Evolutionary conservation across 2,329 filamentous ascomycete genomes (phyloP).

Genomic region (Penicillium sp.): DNA sequence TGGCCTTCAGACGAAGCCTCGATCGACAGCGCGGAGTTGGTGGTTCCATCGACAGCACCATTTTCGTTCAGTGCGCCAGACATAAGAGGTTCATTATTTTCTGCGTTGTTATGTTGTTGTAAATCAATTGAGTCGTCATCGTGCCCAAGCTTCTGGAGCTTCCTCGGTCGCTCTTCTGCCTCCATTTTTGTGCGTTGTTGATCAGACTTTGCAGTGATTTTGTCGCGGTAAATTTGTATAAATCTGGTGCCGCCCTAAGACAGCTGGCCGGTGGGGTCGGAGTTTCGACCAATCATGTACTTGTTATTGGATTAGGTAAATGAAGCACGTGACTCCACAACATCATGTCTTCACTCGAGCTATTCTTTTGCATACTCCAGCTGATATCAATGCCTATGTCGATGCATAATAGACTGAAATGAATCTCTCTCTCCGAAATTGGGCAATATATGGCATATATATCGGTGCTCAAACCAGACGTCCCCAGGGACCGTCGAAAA

Average conservation of each 20-base stretch:
- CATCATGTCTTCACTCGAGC: too few relatives aligned
- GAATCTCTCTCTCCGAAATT: too few relatives aligned
- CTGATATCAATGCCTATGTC: too few relatives aligned
- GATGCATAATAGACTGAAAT: too few relatives aligned
- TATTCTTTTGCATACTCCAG: too few relatives aligned
- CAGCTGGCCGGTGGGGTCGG: too few relatives aligned
- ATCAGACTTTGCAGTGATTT: not conserved
- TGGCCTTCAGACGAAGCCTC: not conserved
- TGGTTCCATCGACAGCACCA: slow-evolving; percentile 14
- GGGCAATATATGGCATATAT: too few relatives aligned
- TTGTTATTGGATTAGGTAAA: not conserved
- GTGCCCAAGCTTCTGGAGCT: slow-evolving; percentile 52
- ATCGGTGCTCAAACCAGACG: too few relatives aligned
- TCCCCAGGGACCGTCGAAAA: too few relatives aligned
- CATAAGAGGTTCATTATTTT: slow-evolving; percentile 27
- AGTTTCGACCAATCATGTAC: not conserved
- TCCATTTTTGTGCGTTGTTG: slow-evolving; percentile 44
- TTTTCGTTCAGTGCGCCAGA: slow-evolving; percentile 23
- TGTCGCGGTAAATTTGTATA: not conserved
- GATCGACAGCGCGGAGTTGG: not conserved
- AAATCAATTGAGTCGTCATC: slow-evolving; percentile 9
- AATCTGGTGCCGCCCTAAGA: too few relatives aligned
- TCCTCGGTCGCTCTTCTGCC: slow-evolving; percentile 51
- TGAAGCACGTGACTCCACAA: too few relatives aligned
- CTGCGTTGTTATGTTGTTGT: slow-evolving; percentile 7